Percentiles rank a stretch among this genome's conserved stretches.
phyloP scores from a whole-genome alignment of 441 rosid species.

The Gossypium aridum region DNA sequence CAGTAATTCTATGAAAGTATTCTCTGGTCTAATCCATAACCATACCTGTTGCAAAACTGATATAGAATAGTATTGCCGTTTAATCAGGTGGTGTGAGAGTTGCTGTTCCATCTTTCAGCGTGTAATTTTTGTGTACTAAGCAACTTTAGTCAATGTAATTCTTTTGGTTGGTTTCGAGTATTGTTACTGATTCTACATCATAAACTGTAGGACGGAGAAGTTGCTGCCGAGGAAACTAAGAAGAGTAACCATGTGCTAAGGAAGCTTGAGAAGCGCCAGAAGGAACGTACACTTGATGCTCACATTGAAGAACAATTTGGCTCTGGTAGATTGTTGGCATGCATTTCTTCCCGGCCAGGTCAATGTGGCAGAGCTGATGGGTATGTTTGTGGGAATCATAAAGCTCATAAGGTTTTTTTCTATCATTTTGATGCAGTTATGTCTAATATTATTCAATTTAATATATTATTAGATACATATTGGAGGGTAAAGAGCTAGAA shows the following conservation, averaged over 20 bases:
- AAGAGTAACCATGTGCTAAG: conserved; percentile 41
- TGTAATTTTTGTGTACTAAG: no score
- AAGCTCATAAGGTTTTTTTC: no score
- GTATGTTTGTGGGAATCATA: conserved; percentile 16
- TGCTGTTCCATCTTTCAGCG: no score
- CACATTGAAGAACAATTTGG: conserved; percentile 52
- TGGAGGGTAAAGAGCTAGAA: conserved; percentile 52
- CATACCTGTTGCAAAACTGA: no score
- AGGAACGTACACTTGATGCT: conserved; percentile 33
- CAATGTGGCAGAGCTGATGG: conserved; percentile 53
- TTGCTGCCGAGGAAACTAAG: conserved; percentile 30
- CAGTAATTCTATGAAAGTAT: no score
- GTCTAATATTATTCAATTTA: neutral
- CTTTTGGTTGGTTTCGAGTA: neutral
- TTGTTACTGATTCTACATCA: neutral
- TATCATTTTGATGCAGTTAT: neutral
- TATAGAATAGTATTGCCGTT: no score
- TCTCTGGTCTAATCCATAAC: no score
- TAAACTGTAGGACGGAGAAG: conserved; percentile 37
- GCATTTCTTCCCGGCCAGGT: conserved; percentile 51
- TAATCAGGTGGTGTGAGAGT: no score
- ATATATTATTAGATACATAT: neutral
- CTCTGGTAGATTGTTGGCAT: conserved; percentile 41
- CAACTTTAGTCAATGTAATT: no score
- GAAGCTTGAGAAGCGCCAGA: conserved; percentile 40